A percentile compares a stretch with the other conserved stretches of the same genome.
Conservation (phyloP, 2,329 filamentous ascomycete species). For the Paracoccidioides brasiliensis region DNA sequence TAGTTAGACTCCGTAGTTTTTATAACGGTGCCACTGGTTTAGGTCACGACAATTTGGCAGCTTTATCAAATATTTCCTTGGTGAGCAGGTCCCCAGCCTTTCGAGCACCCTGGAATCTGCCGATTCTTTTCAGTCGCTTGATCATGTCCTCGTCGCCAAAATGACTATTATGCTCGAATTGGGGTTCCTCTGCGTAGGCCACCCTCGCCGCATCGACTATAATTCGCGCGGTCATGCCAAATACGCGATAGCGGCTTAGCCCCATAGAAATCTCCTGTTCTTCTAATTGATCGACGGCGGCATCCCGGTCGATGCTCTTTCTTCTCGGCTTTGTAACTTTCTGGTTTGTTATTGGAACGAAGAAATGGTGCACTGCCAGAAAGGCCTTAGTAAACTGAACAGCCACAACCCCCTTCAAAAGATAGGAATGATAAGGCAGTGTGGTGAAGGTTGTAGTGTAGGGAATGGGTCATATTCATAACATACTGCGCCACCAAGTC, state of each 20-base stretch:
- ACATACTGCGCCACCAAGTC: slow-evolving; percentile 52
- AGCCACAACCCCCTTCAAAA: not conserved
- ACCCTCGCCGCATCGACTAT: slow-evolving; percentile 76
- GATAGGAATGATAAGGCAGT: not conserved
- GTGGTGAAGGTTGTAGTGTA: slow-evolving; percentile 7
- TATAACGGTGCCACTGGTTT: not conserved
- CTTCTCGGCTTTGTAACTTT: slow-evolving; percentile 48
- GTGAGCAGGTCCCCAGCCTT: slow-evolving; percentile 41
- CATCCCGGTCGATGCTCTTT: slow-evolving; percentile 31
- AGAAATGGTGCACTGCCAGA: slow-evolving; percentile 68
- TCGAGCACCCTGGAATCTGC: slow-evolving; percentile 40
- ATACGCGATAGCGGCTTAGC: slow-evolving; percentile 61
- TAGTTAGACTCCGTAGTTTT: not conserved
- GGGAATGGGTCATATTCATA: slow-evolving; percentile 6
- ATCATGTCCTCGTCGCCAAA: slow-evolving; percentile 58
- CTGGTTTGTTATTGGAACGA: slow-evolving; percentile 65
- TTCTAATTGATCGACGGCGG: slow-evolving; percentile 20
- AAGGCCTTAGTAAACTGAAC: not conserved
- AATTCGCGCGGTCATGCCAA: slow-evolving; percentile 89
- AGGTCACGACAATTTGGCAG: slow-evolving; percentile 32
- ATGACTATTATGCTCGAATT: slow-evolving; percentile 61
- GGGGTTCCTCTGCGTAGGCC: slow-evolving; percentile 69
- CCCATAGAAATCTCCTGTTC: slow-evolving; percentile 36
- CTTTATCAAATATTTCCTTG: slow-evolving; percentile 38
- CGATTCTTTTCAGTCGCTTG: slow-evolving; percentile 40